phyloP scores from a whole-genome alignment of 805 yeast species.

The Saccharomyces mikatae region DNA sequence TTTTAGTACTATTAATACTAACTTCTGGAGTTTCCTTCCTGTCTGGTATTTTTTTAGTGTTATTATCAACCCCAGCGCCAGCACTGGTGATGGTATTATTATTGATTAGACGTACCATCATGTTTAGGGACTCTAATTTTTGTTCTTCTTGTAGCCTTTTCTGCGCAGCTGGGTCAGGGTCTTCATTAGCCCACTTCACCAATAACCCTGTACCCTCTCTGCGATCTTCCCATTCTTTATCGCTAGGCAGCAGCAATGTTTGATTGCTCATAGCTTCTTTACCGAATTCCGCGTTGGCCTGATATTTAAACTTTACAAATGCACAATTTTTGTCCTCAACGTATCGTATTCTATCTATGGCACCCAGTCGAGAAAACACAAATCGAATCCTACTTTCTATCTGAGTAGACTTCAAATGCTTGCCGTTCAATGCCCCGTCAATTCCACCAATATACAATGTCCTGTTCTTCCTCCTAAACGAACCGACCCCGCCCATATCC shows the following conservation, averaged over 20 bases:
- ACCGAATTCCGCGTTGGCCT: conserved; percentile 83
- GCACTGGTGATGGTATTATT: conserved; percentile 2
- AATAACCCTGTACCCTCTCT: conserved; percentile 31
- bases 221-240: conserved; percentile 50
- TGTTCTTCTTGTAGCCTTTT: conserved; percentile 24
- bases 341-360: conserved; percentile 56
- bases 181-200: conserved; percentile 85
- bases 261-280: conserved; percentile 91
- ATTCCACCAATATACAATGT: conserved; percentile 70
- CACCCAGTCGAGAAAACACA: conserved; percentile 66
- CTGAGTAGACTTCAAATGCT: conserved; percentile 33
- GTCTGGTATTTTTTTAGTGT: not conserved
- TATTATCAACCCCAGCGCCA: not conserved
- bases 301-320: conserved; percentile 63
- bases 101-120: conserved; percentile 22
- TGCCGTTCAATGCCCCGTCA: conserved; percentile 35
- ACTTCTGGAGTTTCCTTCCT: not conserved
- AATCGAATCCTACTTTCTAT: conserved; percentile 33
- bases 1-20: not conserved
- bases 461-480: conserved; percentile 57
- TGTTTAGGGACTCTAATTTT: conserved; percentile 16
- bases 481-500: conserved; percentile 93
- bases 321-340: conserved; percentile 61
- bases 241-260: conserved; percentile 39
- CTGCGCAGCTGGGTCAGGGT: conserved; percentile 56